Base-by-base conservation (phyloP, 495 filamentous ascomycete species). In the Usnea hakonensis region DNA sequence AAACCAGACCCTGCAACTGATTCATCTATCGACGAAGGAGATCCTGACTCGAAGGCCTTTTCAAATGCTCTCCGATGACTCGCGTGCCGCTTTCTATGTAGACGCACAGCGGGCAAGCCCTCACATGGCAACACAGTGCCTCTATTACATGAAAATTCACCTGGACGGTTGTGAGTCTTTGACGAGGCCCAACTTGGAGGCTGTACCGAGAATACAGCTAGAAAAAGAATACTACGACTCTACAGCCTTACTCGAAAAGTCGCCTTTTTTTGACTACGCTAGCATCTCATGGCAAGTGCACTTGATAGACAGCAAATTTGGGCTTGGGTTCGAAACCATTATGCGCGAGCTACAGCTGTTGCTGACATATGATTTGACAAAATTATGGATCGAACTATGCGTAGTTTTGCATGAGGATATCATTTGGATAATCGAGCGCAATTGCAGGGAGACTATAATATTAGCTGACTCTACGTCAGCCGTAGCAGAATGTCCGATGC, bases 201-300 rank as follows among this genome's bases (percentile, higher is more conserved):
- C n/a, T 44, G 41, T 21, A 44, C 37, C 53, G 4, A 55, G 53
- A 38, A 7, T 55, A 23, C 53, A 37, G 5, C 11, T 55, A 10
- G 37, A 1, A 30, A 37, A 55, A 37, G 53, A 55, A 17, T 36
- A n/a, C 32, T 35, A 9, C 19, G 53, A 55, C 17, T 23, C 14
- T 3, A 55, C 53, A 37, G 11, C 10, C 2, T 36, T 55, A 17
- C 32, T 55, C 3, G 37, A 10, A 32, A 32, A 37, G 5, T 55
- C 53, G 36, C 53, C 53, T 4, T 55, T 55, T 19, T 36, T 55
- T 32, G 32, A 55, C 23, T 55, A 55, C 53, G 53, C 53, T 36
- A 55, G 53, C 7, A 55, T 38, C 33, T 55, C 53, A 38, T 37
- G 53, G 53, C 53, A 55, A 32, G 53, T 30, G 53, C 53, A 55